Evolutionary conservation across 2,329 filamentous ascomycete genomes (phyloP).

Genomic region (Rutstroemia sp.): DNA sequence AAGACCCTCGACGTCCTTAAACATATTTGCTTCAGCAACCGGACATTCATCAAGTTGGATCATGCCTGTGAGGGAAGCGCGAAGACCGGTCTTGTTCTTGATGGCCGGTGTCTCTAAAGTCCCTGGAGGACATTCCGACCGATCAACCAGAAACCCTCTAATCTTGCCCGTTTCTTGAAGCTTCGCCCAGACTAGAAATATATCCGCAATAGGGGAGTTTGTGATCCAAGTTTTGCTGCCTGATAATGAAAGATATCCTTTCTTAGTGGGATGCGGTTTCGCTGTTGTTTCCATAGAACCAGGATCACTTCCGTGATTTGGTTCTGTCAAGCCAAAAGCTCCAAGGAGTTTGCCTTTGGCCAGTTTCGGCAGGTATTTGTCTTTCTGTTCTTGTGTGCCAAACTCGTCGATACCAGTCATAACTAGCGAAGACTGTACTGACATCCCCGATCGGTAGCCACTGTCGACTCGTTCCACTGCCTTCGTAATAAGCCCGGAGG

Average conservation of each 20-base stretch:
- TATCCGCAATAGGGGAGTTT: conserved; percentile 82
- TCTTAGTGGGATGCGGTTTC: conserved; percentile 76
- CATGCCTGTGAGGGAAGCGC: conserved; percentile 95
- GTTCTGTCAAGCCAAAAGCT: conserved; percentile 85
- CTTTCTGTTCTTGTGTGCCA: conserved; percentile 79
- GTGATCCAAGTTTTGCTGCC: conserved; percentile 95
- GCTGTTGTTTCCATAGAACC: conserved; percentile 85
- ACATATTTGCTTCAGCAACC: conserved; percentile 87
- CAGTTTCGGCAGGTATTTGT: conserved; percentile 72
- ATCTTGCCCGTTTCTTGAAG: conserved; percentile 89
- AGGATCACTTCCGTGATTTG: conserved; percentile 87
- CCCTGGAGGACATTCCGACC: conserved; percentile 75
- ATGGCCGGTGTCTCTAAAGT: conserved; percentile 87
- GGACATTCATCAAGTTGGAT: conserved; percentile 90
- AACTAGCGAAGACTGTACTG: conserved; percentile 83
- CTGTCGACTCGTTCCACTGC: conserved; percentile 88
- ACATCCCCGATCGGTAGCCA: conserved; percentile 88
- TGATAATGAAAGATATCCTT: conserved; percentile 71
- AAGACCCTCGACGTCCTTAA: conserved; percentile 81
- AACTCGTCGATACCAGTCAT: conserved; percentile 92
- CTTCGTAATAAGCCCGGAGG: conserved; percentile 81
- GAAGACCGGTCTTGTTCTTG: conserved; percentile 90
- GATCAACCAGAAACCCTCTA: conserved; percentile 82
- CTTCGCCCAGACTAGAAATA: conserved; percentile 89
- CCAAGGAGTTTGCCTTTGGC: conserved; percentile 77